A percentile compares a stretch with the other conserved stretches of the same genome.
Conservation (phyloP, 148 eudicot species). For the Rhododendron griersonianum region DNA sequence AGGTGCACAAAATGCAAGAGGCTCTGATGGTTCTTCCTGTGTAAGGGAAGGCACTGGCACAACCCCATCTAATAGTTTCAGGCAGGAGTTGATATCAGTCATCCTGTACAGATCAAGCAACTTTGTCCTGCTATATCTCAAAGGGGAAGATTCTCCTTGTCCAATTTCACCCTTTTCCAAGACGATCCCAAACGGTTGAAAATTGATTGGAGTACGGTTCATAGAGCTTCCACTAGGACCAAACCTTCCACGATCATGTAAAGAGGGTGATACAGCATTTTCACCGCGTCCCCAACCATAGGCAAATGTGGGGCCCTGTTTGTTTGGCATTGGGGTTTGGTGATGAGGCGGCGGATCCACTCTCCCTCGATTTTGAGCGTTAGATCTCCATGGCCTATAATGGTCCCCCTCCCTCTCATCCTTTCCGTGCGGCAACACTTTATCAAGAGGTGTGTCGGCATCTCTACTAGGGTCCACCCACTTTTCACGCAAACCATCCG, state of each 20-base stretch:
- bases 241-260: constrained; percentile 61
- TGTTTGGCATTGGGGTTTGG: constrained; percentile 44
- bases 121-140: constrained; percentile 63
- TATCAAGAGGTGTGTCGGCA: constrained; percentile 48
- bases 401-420: constrained; percentile 77
- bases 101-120: constrained; percentile 69
- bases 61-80: constrained; percentile 44
- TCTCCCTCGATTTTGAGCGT: constrained; percentile 59
- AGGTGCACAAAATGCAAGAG: constrained; percentile 72
- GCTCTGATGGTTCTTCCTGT: constrained; percentile 69
- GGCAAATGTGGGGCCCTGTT: constrained; percentile 44
- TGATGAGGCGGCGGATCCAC: constrained; percentile 44
- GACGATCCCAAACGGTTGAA: constrained; percentile 28
- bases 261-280: constrained; percentile 36
- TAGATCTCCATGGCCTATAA: constrained; percentile 82
- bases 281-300: constrained; percentile 91
- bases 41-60: constrained; percentile 70
- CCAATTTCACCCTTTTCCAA: constrained; percentile 54
- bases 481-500: constrained; percentile 44
- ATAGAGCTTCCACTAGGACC: constrained; percentile 30
- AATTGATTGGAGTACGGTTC: constrained; percentile 19
- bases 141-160: constrained; percentile 43
- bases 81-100: constrained; percentile 42
- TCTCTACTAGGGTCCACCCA: constrained; percentile 54
- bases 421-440: constrained; percentile 53